Base-by-base conservation (phyloP, 2,329 filamentous ascomycete genomes). In the Tolypocladium tundrense region DNA sequence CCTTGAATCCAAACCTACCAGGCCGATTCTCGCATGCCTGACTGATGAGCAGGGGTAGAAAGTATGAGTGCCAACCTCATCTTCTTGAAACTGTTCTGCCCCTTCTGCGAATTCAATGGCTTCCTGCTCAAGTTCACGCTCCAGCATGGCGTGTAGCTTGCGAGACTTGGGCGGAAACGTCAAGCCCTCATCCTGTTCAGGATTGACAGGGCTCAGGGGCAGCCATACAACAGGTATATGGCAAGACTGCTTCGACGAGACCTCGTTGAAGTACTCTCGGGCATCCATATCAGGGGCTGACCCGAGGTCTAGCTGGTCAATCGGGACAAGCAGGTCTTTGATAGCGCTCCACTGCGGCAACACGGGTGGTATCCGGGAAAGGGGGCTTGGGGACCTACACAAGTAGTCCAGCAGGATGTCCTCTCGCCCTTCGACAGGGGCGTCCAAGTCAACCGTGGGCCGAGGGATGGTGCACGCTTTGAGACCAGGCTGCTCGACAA, bases 201-300 rank as follows among this genome's bases (percentile, higher is more conserved):
- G 4, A 24, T 60, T 58, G 8, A 66, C 59, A 6, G 62, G 53
- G 19, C 57, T 61, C 1, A 73, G 55, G 14, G 71, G 71, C 13
- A 73, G 65, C 69, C 70, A 73, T 43, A 66, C 58, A 0, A 45
- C 43, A 4, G 62, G 54, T 4, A 72, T 55, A 51, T 65, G 59
- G 56, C 65, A 63, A 27, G 56, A 57, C 16, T 37, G 56, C 56
- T 63, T 65, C 16, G 53, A 21, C 5, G 50, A 56, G 27, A 71
- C 57, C 7, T 62, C 57, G 2, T 42, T 24, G 19, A 62, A 16
- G 53, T 70, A 65, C 21, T 67, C 57, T 31, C 60, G 57, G 13
- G 63, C 6, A 52, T 72, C 69, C 5, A 53, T 57, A 4, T 59
- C 58, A 7, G 58, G 58, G 45, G 64, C 50, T 27, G 62, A 62